phyloP scores from a whole-genome alignment of 371 early-diverging fungal genomes.

The Mucor circinelloides region DNA sequence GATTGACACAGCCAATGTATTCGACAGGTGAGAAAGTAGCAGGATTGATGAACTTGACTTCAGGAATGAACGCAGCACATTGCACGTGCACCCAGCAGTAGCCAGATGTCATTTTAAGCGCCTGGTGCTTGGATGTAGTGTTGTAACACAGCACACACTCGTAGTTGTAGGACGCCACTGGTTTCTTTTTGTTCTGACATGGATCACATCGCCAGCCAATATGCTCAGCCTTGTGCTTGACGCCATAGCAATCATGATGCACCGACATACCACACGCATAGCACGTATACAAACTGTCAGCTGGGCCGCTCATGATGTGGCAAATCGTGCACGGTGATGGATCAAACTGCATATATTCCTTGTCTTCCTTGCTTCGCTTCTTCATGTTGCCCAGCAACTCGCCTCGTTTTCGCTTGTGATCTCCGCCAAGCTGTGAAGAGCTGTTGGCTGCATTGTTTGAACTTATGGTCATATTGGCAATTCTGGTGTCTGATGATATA shows the following conservation, averaged over 20 bases:
- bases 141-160: constrained; percentile 64
- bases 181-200: constrained; percentile 62
- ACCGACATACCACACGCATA: constrained; percentile 65
- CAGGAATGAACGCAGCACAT: constrained; percentile 88
- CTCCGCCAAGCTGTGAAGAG: neutral
- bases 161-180: constrained; percentile 63
- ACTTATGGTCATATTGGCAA: neutral
- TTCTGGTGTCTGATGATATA: constrained; percentile 11
- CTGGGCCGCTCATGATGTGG: constrained; percentile 17
- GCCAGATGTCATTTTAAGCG: constrained; percentile 87
- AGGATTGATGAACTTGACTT: constrained; percentile 67
- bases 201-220: constrained; percentile 66
- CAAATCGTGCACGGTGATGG: constrained; percentile 62
- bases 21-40: constrained; percentile 78
- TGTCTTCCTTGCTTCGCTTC: neutral
- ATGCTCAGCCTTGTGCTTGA: constrained; percentile 13
- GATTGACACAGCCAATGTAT: constrained; percentile 67
- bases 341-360: neutral
- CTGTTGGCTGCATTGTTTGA: neutral
- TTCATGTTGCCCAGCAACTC: neutral
- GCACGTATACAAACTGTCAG: constrained; percentile 49
- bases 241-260: constrained; percentile 64
- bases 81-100: constrained; percentile 94
- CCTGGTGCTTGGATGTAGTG: constrained; percentile 40
- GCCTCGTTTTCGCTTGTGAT: constrained; percentile 19